Conservation (phyloP, 73 alveolate species). For the Blepharisma japonicum region DNA sequence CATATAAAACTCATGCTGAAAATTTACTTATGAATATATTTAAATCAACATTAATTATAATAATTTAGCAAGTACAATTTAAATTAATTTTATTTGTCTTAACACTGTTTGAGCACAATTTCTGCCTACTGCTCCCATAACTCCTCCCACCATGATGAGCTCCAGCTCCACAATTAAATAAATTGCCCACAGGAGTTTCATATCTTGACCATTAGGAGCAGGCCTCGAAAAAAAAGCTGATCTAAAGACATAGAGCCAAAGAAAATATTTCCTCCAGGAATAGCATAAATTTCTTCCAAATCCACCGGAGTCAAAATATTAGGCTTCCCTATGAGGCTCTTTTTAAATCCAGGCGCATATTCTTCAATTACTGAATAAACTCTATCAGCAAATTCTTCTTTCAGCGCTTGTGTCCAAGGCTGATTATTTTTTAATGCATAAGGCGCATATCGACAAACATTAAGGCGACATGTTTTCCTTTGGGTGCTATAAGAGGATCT, state of each 20-base stretch:
- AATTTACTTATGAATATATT: too few species aligned
- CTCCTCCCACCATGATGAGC: constrained; percentile 81
- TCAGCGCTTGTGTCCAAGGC: constrained; percentile 41
- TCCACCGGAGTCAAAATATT: constrained; percentile 56
- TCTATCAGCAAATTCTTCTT: constrained; percentile 40
- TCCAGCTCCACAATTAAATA: constrained; percentile 65
- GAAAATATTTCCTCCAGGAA: constrained; percentile 77
- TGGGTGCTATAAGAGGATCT: constrained; percentile 53
- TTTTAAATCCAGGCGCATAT: too few species aligned
- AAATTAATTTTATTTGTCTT: too few species aligned
- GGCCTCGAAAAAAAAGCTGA: constrained; percentile 60
- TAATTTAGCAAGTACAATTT: too few species aligned
- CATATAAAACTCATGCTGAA: too few species aligned
- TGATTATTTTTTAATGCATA: constrained; percentile 54
- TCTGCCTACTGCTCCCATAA: constrained; percentile 77
- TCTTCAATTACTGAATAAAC: too few species aligned
- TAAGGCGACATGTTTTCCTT: constrained; percentile 52
- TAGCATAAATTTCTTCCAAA: constrained; percentile 48
- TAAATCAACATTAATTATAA: too few species aligned
- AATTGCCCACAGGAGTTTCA: constrained; percentile 53
- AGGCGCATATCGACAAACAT: constrained; percentile 69
- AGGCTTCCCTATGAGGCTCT: too few species aligned
- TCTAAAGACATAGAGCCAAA: constrained; percentile 64
- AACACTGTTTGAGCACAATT: constrained; percentile 38
- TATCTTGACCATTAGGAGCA: constrained; percentile 48